phyloP scores from a whole-genome alignment of 1,284 basidiomycete species.

The Meira miltonrushii region DNA sequence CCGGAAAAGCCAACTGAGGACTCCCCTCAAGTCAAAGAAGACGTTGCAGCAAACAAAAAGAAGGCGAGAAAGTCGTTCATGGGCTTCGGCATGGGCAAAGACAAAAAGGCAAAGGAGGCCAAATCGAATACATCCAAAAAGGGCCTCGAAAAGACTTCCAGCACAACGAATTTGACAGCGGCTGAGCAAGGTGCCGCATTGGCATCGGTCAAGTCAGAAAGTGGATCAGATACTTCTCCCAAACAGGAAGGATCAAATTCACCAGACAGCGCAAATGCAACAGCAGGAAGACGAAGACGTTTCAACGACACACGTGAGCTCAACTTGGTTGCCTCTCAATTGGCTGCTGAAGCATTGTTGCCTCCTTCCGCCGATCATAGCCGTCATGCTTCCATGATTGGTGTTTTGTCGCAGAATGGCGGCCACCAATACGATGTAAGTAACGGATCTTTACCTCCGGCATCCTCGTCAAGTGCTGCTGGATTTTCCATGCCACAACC shows the following conservation, averaged over 20 bases:
- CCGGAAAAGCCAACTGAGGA: neutral
- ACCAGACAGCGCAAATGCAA: no score
- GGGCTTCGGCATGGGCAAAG: constrained; percentile 14
- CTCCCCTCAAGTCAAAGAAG: neutral
- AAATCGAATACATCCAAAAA: constrained; percentile 19
- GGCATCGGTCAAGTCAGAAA: no score
- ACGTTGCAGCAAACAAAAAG: neutral
- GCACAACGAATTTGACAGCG: no score
- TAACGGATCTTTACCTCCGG: neutral
- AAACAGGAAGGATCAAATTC: no score
- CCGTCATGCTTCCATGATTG: neutral
- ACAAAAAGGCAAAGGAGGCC: constrained; percentile 23
- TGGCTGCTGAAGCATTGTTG: constrained; percentile 28
- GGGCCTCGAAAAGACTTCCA: neutral
- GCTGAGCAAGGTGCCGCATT: no score
- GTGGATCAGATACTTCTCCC: no score
- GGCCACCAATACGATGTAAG: no score
- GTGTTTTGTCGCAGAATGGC: no score
- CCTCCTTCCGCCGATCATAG: neutral
- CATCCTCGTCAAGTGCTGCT: neutral
- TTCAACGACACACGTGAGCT: constrained; percentile 37
- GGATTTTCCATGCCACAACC: constrained; percentile 9
- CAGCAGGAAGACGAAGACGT: constrained; percentile 20
- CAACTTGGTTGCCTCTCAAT: constrained; percentile 33
- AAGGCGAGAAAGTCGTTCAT: constrained; percentile 10